Conservation (phyloP, 805 yeast genomes). For the Huiozyma naganishii region DNA sequence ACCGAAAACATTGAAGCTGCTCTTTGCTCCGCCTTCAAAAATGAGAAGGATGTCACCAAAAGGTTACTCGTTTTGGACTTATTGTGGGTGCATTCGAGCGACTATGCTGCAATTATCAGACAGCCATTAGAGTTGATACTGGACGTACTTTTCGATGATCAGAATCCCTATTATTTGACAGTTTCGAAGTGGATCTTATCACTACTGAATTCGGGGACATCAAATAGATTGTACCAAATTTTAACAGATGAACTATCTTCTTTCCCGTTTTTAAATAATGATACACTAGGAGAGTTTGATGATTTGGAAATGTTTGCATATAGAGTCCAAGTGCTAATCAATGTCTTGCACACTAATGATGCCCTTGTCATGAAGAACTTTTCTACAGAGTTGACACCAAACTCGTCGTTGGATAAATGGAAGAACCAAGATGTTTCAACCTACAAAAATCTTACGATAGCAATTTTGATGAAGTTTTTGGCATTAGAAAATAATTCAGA, state of each 20-base stretch:
- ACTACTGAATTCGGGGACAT: slow-evolving; percentile 39
- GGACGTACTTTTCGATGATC: slow-evolving; percentile 45
- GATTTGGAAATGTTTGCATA: slow-evolving; percentile 59
- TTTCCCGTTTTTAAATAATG: slow-evolving; percentile 27
- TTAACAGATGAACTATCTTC: slow-evolving; percentile 45
- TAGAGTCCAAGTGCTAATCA: slow-evolving; percentile 41
- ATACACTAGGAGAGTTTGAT: slow-evolving; percentile 32
- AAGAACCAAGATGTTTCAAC: slow-evolving; percentile 41
- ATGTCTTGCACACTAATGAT: slow-evolving; percentile 39
- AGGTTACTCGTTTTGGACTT: slow-evolving; percentile 48
- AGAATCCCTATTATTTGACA: slow-evolving; percentile 33
- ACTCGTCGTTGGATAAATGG: slow-evolving; percentile 29
- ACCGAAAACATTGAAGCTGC: slow-evolving; percentile 62
- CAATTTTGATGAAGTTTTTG: slow-evolving; percentile 38
- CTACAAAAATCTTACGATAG: slow-evolving; percentile 45
- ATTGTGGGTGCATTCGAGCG: slow-evolving; percentile 65
- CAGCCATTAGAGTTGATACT: slow-evolving; percentile 58
- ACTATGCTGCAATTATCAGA: slow-evolving; percentile 28
- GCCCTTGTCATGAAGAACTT: slow-evolving; percentile 37
- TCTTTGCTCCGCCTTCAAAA: slow-evolving; percentile 43
- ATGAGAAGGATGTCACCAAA: slow-evolving; percentile 28
- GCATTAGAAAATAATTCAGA: slow-evolving; percentile 23
- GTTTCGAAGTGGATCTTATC: slow-evolving; percentile 41
- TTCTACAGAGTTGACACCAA: slow-evolving; percentile 47
- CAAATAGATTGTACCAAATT: slow-evolving; percentile 50